Conservation (phyloP, 2,329 filamentous ascomycete genomes). For the Emmonsiellopsis sp. region DNA sequence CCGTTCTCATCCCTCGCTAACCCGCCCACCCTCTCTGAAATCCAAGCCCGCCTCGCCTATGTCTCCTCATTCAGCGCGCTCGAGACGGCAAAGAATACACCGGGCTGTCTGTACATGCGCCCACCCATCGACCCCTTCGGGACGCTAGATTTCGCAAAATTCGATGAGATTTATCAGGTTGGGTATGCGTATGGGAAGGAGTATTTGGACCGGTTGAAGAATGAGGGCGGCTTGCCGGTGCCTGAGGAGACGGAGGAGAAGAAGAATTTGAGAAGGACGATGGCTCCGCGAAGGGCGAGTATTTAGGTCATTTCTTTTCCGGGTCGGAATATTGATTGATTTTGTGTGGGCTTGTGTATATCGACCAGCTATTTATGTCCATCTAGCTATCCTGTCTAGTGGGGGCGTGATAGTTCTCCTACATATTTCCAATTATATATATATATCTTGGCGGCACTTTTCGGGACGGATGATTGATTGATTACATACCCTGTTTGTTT, state of each 20-base stretch:
- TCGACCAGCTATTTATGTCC: too few relatives aligned
- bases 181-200: constrained; percentile 80
- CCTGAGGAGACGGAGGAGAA: constrained; percentile 68
- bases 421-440: background rate
- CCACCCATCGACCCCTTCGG: constrained; percentile 90
- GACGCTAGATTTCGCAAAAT: constrained; percentile 92
- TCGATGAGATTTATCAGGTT: constrained; percentile 89
- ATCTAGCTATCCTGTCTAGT: too few relatives aligned
- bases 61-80: constrained; percentile 91
- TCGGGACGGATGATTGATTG: too few relatives aligned
- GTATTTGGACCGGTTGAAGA: constrained; percentile 66
- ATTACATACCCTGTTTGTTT: too few relatives aligned
- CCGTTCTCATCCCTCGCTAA: constrained; percentile 84
- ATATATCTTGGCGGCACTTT: background rate
- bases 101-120: constrained; percentile 91
- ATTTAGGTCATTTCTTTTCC: constrained; percentile 41
- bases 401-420: background rate
- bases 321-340: background rate
- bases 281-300: constrained; percentile 70
- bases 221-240: constrained; percentile 64
- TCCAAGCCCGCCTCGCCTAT: constrained; percentile 89
- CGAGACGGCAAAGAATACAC: constrained; percentile 81
- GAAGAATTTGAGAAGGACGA: constrained; percentile 65
- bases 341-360: background rate
- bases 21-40: constrained; percentile 88